Evolutionary conservation across 1,284 basidiomycete species (phyloP).

Genomic region (Naganishia albida): DNA sequence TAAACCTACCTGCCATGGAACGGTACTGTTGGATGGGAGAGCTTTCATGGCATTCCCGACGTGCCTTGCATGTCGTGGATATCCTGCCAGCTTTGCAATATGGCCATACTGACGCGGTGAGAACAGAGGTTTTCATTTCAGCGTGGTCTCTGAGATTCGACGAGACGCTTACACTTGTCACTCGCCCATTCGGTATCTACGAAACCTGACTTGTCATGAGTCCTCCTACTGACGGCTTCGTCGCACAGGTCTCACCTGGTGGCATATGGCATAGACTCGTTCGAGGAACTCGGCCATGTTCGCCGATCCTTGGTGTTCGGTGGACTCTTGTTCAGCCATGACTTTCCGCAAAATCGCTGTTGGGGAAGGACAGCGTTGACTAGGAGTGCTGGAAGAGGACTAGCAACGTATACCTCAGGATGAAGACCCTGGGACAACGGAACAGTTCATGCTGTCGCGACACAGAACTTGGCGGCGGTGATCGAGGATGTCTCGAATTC

Average conservation of each 20-base stretch:
- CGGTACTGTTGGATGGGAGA: constrained; percentile 20
- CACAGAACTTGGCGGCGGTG: no score
- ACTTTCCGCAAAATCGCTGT: not conserved
- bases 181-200: constrained; percentile 25
- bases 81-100: constrained; percentile 30
- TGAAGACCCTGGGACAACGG: no score
- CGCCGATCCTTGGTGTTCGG: constrained; percentile 10
- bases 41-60: constrained; percentile 31
- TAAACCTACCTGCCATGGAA: constrained; percentile 31
- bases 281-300: constrained; percentile 30
- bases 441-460: no score
- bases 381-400: no score
- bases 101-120: constrained; percentile 17
- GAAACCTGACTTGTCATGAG: not conserved
- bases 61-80: constrained; percentile 30
- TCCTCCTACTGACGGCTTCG: not conserved
- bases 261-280: constrained; percentile 27
- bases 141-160: not conserved
- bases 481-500: no score
- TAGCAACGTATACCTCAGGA: no score
- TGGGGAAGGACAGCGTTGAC: not conserved
- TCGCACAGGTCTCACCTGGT: constrained; percentile 8
- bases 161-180: constrained; percentile 18
- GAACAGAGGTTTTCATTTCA: not conserved
- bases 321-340: not conserved